Conservation (phyloP, 192 early-diverging fungal species). For the Coemansia sp. region DNA sequence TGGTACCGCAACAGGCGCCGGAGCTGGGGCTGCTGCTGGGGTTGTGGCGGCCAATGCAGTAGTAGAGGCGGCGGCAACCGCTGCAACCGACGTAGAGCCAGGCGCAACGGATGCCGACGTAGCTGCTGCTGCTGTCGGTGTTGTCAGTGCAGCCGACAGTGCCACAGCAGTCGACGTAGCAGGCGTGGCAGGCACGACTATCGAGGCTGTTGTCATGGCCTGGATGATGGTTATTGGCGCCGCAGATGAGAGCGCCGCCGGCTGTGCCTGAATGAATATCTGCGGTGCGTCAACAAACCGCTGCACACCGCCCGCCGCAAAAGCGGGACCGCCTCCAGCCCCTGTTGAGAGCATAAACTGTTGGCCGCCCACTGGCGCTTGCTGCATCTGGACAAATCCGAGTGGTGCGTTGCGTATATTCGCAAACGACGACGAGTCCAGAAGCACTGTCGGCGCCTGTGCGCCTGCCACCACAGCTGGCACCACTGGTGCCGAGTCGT, state of each 20-base stretch:
- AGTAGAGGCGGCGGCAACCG: neutral
- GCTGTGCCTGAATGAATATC: conserved; percentile 26
- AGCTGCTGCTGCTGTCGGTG: neutral
- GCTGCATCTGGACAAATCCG: conserved; percentile 13
- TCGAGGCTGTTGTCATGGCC: conserved; percentile 1
- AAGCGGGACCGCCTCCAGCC: neutral
- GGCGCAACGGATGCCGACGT: neutral
- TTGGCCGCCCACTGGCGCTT: neutral
- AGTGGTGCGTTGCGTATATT: conserved; percentile 8
- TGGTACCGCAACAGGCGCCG: neutral
- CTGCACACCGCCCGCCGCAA: conserved; percentile 10
- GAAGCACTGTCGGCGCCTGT: conserved; percentile 16
- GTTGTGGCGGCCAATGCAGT: neutral
- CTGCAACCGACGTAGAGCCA: conserved; percentile 4
- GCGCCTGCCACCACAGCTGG: conserved; percentile 7
- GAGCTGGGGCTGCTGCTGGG: neutral
- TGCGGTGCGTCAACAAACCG: conserved; percentile 28
- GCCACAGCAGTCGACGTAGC: neutral
- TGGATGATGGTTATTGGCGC: conserved; percentile 22
- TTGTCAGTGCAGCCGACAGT: neutral
- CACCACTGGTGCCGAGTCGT: conserved; percentile 3
- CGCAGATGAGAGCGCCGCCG: conserved; percentile 10
- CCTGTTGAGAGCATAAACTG: conserved; percentile 11
- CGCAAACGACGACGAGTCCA: conserved; percentile 8
- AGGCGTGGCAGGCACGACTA: neutral